Evolutionary conservation across 108 stramenopile genomes (phyloP), one percentile per base, ranked within the genome.

Genomic region (Skeletonema costatum): DNA sequence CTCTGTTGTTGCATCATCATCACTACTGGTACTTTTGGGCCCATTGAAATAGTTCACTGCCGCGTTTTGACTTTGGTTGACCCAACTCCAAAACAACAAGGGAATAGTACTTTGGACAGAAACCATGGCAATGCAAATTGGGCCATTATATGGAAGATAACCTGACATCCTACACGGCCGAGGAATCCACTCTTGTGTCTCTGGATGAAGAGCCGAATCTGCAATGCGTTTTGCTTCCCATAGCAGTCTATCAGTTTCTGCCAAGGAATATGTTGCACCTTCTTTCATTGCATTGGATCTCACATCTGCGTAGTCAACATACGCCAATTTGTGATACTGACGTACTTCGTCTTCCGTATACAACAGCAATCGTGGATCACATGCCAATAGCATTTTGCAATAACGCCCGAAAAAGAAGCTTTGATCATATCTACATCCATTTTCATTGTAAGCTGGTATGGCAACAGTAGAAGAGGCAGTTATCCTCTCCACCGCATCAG

Each of bases 11-110:
- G 14, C 21, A 56, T 64, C 46, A 36, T 42, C 21, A 21, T 6
- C 25, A 25, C 25, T 25, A 25, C 25, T 61, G 21, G 21, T 10
- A 44, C 8, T 64, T 64, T 44, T 64, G 42, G 81, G 76, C 1
- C 89, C 89, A 68, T 92, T 92, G 56, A 88, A 87, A 77, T 93
- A 95, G 35, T 89, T 97, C 44, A 97, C 92, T 42, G 93, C 60
- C 35, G 97, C 97, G 83, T 97, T 97, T 62, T 93, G 95, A 48
- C 79, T 86, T 66, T 97, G 97, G 73, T 97, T 97, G 17, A 87
- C 62, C 87, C 90, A 95, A 58, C 92, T 92, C 91, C 94, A 93
- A 77, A 92, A 93, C 12, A 95, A 65, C 13, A 94, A 56, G 10
- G 88, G 75, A 3, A 73, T 65, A 0, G 91, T 92, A 17, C 85